Evolutionary conservation across 192 early-diverging fungal species (phyloP), one percentile per base, ranked within the genome.

Genomic region (Diversispora eburnea): DNA sequence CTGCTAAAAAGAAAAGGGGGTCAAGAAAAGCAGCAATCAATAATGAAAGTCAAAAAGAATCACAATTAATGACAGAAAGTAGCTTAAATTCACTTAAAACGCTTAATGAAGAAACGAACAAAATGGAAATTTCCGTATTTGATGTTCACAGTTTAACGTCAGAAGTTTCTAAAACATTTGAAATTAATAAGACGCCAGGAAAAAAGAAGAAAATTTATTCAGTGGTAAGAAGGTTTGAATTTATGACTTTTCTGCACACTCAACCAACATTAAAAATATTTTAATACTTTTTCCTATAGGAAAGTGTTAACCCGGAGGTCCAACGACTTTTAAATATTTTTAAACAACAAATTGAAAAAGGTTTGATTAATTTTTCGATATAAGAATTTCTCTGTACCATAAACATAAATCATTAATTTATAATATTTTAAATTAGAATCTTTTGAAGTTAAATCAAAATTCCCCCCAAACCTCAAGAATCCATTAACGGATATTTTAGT

Each of bases 401-500:
- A 12, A 52, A 59, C 25, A 9, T 59, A 63, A 51, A 25, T 25
- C n/a, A n/a, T 64, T 68, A 1, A 17, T n/a, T 43, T 9, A 42
- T 15, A 0, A 43, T 8, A 33, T 33, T 33, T 33, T 33, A 33
- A 33, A 33, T 33, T 33, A 81, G 85, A 87, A 66, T 77, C 73
- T 2, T 87, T 84, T 82, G 83, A 78, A 19, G 71, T 78, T 39
- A 87, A 87, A 48, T 67, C 83, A 0, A 79, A 75, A 52, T 87
- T 87, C 45, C 85, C 85, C 33, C 62, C 61, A 15, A 77, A 66
- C 9, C 75, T 87, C 56, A 80, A 79, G 49, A 77, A 76, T 4
- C 75, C 80, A 0, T 76, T 87, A 2, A 60, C 82, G 12, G 73
- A 72, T 17, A 58, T 76, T 7, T 22, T 67, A 19, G 73, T 73